Base-by-base conservation (phyloP, 768 basidiomycete species). In the Serendipita sp. region DNA sequence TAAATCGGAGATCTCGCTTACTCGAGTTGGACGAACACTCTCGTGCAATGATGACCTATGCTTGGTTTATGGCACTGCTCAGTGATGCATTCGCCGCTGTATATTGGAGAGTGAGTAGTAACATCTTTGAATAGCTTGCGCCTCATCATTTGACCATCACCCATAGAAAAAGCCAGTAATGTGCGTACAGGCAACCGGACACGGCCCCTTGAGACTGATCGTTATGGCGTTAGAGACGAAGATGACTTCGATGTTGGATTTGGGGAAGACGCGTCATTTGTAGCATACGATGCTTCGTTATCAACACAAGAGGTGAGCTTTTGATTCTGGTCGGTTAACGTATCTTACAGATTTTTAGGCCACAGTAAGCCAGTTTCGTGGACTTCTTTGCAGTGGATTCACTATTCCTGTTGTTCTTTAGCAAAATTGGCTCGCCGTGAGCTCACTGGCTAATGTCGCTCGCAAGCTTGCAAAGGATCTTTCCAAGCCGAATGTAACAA, bases 51-150 rank as follows among this genome's bases (percentile, higher is more conserved):
- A 88, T 91, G 84, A 86, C 88, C 60, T 92, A 90, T 69, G 86
- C 90, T 1, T 93, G 91, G 86, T 94, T 92, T 90, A 87, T 92
- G 82, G 85, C 90, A 5, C 88, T 86, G 72, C 76, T 92, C 50
- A 78, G 81, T 34, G 93, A 96, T 69, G 88, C 90, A 4, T 90
- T 86, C 73, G 82, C 82, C 28, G 81, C 89, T 31, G 83, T 83
- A 33, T 92, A 90, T 72, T 90, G 48, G 48, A 13, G 48, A 28
- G 48, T 51, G 26, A 51, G 48, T 28, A 11, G 9, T 51, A 11
- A 16, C 48, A 24, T 11, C 28, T 51, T 28, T 14, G 48, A 11
- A 51, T 14, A 13, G 13, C 48, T 26, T 9, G 11, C 48, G n/a
- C 48, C 28, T 51, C 11, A 11, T 51, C 13, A 14, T 11, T 51